phyloP scores from a whole-genome alignment of 257 asterid genomes.

The Prunella vulgaris region DNA sequence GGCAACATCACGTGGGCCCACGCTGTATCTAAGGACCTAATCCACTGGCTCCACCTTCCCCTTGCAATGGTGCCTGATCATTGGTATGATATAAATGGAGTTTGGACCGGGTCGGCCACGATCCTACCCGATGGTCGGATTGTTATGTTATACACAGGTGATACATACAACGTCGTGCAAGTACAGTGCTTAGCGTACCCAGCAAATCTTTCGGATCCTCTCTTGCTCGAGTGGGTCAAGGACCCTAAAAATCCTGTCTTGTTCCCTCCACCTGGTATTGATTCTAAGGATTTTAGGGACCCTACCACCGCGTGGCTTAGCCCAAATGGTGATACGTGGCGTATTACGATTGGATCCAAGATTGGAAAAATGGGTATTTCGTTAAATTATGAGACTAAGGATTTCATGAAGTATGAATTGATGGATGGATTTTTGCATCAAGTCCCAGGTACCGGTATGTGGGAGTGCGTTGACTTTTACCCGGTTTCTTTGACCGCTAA shows the following conservation, averaged over 20 bases:
- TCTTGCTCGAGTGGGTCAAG: constrained; percentile 64
- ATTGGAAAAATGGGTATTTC: constrained; percentile 48
- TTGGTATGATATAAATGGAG: constrained; percentile 64
- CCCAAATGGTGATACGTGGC: constrained; percentile 49
- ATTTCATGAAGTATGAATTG: constrained; percentile 37
- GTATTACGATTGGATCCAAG: constrained; percentile 54
- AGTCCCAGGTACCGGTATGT: constrained; percentile 77
- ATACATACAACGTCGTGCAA: constrained; percentile 46
- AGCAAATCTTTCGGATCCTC: constrained; percentile 62
- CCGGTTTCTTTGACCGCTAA: constrained; percentile 42
- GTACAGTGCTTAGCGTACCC: constrained; percentile 79
- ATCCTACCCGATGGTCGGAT: constrained; percentile 59
- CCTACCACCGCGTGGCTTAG: constrained; percentile 76
- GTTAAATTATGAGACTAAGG: constrained; percentile 50
- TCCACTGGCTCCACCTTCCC: constrained; percentile 68
- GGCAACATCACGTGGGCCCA: constrained; percentile 83
- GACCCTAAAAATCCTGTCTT: constrained; percentile 53
- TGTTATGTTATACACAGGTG: constrained; percentile 62
- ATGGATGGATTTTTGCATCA: constrained; percentile 44
- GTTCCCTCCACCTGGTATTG: constrained; percentile 76
- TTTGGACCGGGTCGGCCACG: constrained; percentile 87
- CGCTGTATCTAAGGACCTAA: constrained; percentile 61
- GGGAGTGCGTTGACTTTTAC: constrained; percentile 81
- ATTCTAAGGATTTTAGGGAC: constrained; percentile 58
- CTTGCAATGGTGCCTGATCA: constrained; percentile 57